Percentiles rank a stretch among this genome's conserved stretches.
These are phyloP conservation scores for Cardamine chenopodiifolia DNA, from an alignment of 345 rosid species.

Conservation along the genomic window DNA sequence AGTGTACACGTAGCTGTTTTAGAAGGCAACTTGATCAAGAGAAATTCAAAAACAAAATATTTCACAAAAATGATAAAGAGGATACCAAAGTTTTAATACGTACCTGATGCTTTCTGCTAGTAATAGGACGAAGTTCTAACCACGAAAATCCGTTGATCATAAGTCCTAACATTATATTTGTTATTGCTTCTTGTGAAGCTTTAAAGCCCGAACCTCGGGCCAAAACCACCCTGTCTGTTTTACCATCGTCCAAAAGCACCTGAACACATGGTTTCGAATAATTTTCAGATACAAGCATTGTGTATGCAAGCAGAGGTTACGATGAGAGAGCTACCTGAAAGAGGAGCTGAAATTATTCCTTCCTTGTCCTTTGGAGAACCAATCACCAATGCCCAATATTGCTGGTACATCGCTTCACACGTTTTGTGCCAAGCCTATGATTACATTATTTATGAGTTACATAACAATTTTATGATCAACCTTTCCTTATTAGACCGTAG, in stretches of 20 bases:
- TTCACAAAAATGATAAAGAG: background rate
- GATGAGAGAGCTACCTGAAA: constrained; percentile 58
- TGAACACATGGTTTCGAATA: constrained; percentile 25
- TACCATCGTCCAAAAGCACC: constrained; percentile 90
- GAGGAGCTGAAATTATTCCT: constrained; percentile 76
- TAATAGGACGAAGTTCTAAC: constrained; percentile 78
- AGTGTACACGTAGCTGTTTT: constrained; percentile 83
- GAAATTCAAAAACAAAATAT: constrained; percentile 6
- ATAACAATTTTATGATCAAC: background rate
- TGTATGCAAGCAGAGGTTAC: background rate
- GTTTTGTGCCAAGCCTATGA: constrained; percentile 82
- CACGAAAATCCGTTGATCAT: constrained; percentile 89
- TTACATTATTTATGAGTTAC: constrained; percentile 9
- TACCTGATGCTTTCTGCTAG: constrained; percentile 95
- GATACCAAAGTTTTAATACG: background rate
- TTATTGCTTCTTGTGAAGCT: constrained; percentile 76
- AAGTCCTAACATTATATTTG: constrained; percentile 85
- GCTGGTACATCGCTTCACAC: constrained; percentile 68
- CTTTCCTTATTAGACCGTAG: background rate
- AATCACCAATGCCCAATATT: constrained; percentile 88
- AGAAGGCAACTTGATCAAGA: constrained; percentile 5
- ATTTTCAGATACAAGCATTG: constrained; percentile 15
- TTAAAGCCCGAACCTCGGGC: constrained; percentile 69
- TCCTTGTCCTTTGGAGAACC: constrained; percentile 82
- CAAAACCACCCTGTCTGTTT: constrained; percentile 83